Percentiles rank a stretch among this genome's conserved stretches.
Evolutionary conservation across 306 rosid species (phyloP).

Genomic region (Cotoneaster glaucophyllus): DNA sequence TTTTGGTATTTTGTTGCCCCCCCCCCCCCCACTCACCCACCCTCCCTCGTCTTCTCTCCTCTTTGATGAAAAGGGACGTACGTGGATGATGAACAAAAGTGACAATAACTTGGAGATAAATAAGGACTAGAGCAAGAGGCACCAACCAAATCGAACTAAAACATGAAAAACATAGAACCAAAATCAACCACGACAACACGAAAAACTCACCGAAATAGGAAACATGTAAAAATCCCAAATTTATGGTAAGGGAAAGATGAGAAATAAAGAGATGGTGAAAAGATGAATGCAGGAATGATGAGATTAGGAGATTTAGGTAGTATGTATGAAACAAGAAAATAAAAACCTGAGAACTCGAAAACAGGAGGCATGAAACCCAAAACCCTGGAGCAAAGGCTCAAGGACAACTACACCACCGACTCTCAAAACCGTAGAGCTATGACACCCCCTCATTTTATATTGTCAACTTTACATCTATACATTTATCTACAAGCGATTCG

Average conservation of each 20-base stretch:
- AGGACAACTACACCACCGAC: neutral
- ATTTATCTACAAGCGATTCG: neutral
- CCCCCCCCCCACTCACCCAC: neutral
- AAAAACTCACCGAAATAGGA: neutral
- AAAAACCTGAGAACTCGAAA: too few relatives aligned
- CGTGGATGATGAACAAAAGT: conserved; percentile 46
- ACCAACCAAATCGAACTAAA: neutral
- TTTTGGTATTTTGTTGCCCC: conserved; percentile 23
- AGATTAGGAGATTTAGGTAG: too few relatives aligned
- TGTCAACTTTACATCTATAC: too few relatives aligned
- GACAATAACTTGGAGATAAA: neutral
- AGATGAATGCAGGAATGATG: too few relatives aligned
- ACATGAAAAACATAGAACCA: too few relatives aligned
- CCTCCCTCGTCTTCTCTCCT: neutral
- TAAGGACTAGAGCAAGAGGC: neutral
- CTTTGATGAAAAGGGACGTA: conserved; percentile 12
- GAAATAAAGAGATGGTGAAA: too few relatives aligned
- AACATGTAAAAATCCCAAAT: neutral
- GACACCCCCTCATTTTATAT: too few relatives aligned
- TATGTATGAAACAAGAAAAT: too few relatives aligned
- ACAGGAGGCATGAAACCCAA: neutral
- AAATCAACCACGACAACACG: neutral
- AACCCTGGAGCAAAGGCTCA: neutral
- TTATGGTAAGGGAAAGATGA: neutral
- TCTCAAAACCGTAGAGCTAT: too few relatives aligned